phyloP scores from a whole-genome alignment of 495 filamentous ascomycete genomes.

The Lentithecium fluviatile region DNA sequence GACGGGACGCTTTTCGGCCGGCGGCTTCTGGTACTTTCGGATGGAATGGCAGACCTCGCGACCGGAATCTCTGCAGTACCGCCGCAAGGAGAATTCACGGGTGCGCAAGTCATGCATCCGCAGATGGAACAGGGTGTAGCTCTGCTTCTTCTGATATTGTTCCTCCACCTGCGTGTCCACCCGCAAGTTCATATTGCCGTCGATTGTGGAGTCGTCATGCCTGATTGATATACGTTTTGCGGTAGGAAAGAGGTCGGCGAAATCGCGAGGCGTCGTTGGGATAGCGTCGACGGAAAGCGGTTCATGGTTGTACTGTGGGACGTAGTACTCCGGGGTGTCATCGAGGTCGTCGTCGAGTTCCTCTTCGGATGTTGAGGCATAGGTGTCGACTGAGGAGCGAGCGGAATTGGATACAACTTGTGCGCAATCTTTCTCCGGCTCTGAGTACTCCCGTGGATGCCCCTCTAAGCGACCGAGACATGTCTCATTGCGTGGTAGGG shows the following conservation, averaged over 20 bases:
- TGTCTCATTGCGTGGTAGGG: conserved; percentile 43
- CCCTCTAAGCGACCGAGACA: conserved; percentile 43
- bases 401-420: conserved; percentile 46
- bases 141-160: conserved; percentile 57
- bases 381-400: conserved; percentile 72
- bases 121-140: conserved; percentile 87
- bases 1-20: conserved; percentile 51
- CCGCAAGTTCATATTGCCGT: conserved; percentile 97
- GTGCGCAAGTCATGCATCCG: conserved; percentile 90
- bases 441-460: conserved; percentile 41
- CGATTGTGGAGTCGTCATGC: conserved; percentile 86
- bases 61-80: conserved; percentile 90
- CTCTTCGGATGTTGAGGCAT: conserved; percentile 71
- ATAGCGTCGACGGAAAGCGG: conserved; percentile 61
- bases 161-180: conserved; percentile 72
- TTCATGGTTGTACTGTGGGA: conserved; percentile 57
- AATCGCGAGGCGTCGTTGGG: conserved; percentile 76
- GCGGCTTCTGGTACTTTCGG: conserved; percentile 62
- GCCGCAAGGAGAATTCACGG: conserved; percentile 84
- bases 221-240: conserved; percentile 74
- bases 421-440: conserved; percentile 37
- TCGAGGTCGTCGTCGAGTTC: conserved; percentile 53
- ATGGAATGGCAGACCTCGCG: conserved; percentile 88
- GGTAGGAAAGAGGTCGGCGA: conserved; percentile 85
- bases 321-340: conserved; percentile 44